phyloP scores from a whole-genome alignment of 129 eudicot species.

The Saussurea involucrata region DNA sequence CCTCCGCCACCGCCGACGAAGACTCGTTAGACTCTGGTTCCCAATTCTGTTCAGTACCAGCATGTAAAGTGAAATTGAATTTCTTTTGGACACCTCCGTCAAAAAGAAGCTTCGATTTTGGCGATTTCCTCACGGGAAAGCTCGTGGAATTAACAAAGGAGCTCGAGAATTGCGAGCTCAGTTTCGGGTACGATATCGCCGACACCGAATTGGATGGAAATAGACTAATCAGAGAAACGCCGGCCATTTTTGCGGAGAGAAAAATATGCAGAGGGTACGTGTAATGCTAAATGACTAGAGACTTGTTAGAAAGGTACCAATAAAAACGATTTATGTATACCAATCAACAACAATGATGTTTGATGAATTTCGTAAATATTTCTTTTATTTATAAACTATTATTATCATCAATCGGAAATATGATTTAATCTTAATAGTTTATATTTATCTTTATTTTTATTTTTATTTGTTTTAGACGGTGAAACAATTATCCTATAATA shows the following conservation, averaged over 20 bases:
- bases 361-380: too few relatives aligned
- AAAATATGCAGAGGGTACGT: neutral
- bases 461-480: too few relatives aligned
- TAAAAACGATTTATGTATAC: neutral
- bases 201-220: slow-evolving; percentile 22
- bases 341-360: neutral
- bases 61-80: slow-evolving; percentile 32
- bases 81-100: slow-evolving; percentile 14
- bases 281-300: slow-evolving; percentile 4
- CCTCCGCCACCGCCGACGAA: slow-evolving; percentile 43
- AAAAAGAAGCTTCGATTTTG: neutral
- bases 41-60: slow-evolving; percentile 40
- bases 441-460: too few relatives aligned
- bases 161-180: slow-evolving; percentile 14
- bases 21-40: slow-evolving; percentile 30
- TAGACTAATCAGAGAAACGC: slow-evolving; percentile 33
- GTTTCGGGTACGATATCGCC: slow-evolving; percentile 5
- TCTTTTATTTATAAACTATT: too few relatives aligned
- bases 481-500: too few relatives aligned
- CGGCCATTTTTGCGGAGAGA: slow-evolving; percentile 41
- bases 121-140: slow-evolving; percentile 14
- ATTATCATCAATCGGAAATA: too few relatives aligned
- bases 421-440: too few relatives aligned
- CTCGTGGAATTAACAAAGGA: slow-evolving; percentile 15
- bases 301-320: neutral